Conservation (phyloP, 768 basidiomycete genomes). For the Fomitopsis pulvina region DNA sequence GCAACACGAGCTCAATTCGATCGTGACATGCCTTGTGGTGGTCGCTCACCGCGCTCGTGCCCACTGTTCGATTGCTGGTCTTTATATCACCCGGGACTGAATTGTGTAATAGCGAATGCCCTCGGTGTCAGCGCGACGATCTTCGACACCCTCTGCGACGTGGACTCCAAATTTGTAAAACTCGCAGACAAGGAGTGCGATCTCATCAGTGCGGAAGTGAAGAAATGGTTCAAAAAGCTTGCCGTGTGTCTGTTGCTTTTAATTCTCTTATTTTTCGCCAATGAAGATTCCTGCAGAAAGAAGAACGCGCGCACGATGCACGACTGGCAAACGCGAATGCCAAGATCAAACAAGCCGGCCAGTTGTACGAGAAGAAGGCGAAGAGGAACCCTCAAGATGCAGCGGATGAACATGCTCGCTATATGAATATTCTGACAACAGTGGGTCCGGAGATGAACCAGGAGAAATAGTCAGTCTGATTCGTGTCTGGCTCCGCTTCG, state of each 20-base stretch:
- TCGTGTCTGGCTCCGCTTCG: background rate
- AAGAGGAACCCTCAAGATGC: constrained; percentile 66
- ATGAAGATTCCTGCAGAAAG: constrained; percentile 44
- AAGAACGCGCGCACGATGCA: constrained; percentile 74
- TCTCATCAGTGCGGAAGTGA: constrained; percentile 55
- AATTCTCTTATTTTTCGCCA: background rate
- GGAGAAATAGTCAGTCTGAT: constrained; percentile 63
- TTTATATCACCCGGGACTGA: no score
- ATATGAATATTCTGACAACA: constrained; percentile 64
- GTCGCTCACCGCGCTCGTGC: background rate
- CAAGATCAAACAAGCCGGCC: constrained; percentile 76
- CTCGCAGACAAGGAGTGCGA: constrained; percentile 70
- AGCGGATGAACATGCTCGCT: constrained; percentile 69
- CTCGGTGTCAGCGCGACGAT: constrained; percentile 55
- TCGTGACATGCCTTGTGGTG: background rate
- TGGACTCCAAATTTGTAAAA: constrained; percentile 71
- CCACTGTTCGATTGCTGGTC: no score
- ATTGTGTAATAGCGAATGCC: constrained; percentile 47
- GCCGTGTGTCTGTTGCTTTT: constrained; percentile 39
- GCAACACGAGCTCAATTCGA: no score
- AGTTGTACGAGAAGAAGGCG: constrained; percentile 71
- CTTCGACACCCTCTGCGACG: constrained; percentile 64
- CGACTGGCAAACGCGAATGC: constrained; percentile 57
- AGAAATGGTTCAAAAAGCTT: constrained; percentile 85
- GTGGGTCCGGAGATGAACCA: constrained; percentile 75